A percentile compares a stretch with the other conserved stretches of the same genome.
These are phyloP conservation scores for Dicorynia guianensis DNA, from an alignment of 306 rosid genomes.

Conservation along the genomic window DNA sequence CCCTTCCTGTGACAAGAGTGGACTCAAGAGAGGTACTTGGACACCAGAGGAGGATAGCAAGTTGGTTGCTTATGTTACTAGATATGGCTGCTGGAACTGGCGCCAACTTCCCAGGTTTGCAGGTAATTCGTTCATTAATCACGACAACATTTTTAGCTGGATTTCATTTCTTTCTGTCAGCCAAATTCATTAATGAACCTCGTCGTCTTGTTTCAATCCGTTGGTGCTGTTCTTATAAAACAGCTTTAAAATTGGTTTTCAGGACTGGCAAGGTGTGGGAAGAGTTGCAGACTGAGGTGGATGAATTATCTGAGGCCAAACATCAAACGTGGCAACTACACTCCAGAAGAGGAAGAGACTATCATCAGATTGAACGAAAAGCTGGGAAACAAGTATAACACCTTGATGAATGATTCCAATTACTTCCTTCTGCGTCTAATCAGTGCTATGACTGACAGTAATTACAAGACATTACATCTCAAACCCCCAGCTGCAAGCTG, in stretches of 20 bases:
- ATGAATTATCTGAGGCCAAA: constrained; percentile 66
- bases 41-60: constrained; percentile 71
- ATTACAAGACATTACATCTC: no score
- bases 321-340: constrained; percentile 66
- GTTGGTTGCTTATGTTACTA: constrained; percentile 66
- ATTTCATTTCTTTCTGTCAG: not conserved
- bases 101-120: constrained; percentile 78
- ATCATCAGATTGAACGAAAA: constrained; percentile 49
- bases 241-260: not conserved
- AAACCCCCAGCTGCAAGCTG: no score
- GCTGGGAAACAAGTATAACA: constrained; percentile 54
- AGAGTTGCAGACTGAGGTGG: constrained; percentile 82
- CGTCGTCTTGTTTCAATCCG: no score
- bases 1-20: constrained; percentile 56
- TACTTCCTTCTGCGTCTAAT: not conserved
- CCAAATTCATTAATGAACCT: not conserved
- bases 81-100: constrained; percentile 84
- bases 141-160: not conserved
- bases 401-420: no score
- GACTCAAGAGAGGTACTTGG: constrained; percentile 71
- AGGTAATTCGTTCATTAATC: constrained; percentile 41
- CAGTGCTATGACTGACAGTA: no score
- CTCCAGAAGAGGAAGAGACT: constrained; percentile 56
- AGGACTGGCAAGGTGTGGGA: constrained; percentile 71
- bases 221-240: no score